phyloP scores from a whole-genome alignment of 2,329 filamentous ascomycete species.

The Exophiala aquamarina region DNA sequence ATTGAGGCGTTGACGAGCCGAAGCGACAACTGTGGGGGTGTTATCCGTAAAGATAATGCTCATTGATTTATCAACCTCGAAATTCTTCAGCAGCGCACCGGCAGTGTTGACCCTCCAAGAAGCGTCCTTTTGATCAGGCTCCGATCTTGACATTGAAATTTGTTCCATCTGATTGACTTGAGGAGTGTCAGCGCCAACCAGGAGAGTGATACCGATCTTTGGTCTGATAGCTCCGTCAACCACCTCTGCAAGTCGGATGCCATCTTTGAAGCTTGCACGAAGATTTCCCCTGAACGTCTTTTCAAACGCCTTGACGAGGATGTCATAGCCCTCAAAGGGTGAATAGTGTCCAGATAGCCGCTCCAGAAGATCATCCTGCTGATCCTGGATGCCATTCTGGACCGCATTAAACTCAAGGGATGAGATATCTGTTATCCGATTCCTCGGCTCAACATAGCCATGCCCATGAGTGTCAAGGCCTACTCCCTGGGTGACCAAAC shows the following conservation, averaged over 20 bases:
- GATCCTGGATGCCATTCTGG: neutral
- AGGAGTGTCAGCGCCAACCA: slow-evolving; percentile 26
- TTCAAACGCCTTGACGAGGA: slow-evolving; percentile 21
- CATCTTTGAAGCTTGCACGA: slow-evolving; percentile 20
- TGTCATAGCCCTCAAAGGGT: slow-evolving; percentile 8
- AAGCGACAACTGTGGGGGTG: slow-evolving; percentile 18
- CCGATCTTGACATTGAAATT: slow-evolving; percentile 18
- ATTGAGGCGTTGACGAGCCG: slow-evolving; percentile 1
- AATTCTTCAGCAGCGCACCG: slow-evolving; percentile 24
- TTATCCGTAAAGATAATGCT: slow-evolving; percentile 20
- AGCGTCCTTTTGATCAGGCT: slow-evolving; percentile 26
- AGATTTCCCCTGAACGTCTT: slow-evolving; percentile 14
- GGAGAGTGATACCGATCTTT: slow-evolving; percentile 26
- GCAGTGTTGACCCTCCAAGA: slow-evolving; percentile 29
- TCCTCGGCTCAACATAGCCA: no score
- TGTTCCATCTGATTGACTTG: slow-evolving; percentile 27
- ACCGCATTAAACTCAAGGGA: slow-evolving; percentile 1
- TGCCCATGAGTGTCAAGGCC: no score
- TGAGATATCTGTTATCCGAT: no score
- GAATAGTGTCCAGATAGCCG: slow-evolving; percentile 4
- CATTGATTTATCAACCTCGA: slow-evolving; percentile 23
- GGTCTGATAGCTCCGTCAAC: slow-evolving; percentile 17
- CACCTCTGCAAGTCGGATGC: slow-evolving; percentile 15
- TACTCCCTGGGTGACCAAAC: no score
- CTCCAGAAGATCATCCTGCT: slow-evolving; percentile 5